Percentiles rank a stretch among this genome's conserved stretches.
phyloP scores from a whole-genome alignment of 495 filamentous ascomycete genomes.

The Talaromyces borbonicus region DNA sequence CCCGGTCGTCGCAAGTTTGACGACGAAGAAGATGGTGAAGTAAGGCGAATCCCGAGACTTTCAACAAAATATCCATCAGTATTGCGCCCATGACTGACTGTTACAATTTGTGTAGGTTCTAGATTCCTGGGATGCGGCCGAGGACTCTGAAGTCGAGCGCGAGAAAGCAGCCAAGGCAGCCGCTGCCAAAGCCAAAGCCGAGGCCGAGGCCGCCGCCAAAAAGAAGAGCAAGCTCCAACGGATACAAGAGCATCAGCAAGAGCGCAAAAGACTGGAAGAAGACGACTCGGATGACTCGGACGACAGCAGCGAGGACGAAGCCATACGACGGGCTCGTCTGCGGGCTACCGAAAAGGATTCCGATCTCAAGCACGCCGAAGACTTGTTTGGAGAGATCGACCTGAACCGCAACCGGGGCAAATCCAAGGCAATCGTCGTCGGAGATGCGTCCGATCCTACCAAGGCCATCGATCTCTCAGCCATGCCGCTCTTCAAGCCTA shows the following conservation, averaged over 20 bases:
- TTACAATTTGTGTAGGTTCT: conserved; percentile 52
- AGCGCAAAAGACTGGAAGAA: conserved; percentile 31
- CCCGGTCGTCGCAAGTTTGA: conserved; percentile 68
- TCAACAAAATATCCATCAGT: background rate
- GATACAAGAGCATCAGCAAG: conserved; percentile 61
- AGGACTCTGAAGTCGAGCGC: conserved; percentile 93
- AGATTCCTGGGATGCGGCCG: conserved; percentile 94
- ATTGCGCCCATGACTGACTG: background rate
- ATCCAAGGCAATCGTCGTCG: conserved; percentile 49
- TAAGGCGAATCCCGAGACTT: conserved; percentile 32
- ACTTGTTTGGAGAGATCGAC: conserved; percentile 76
- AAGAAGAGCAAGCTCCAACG: conserved; percentile 88
- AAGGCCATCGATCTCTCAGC: conserved; percentile 69
- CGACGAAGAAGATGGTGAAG: conserved; percentile 90
- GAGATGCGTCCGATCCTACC: conserved; percentile 59
- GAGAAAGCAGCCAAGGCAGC: conserved; percentile 85
- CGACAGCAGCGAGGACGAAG: conserved; percentile 61
- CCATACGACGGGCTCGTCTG: conserved; percentile 59
- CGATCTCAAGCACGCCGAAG: conserved; percentile 84
- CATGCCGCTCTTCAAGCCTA: conserved; percentile 80
- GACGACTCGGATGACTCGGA: conserved; percentile 47
- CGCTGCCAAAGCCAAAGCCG: conserved; percentile 79
- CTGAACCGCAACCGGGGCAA: conserved; percentile 54
- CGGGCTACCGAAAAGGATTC: conserved; percentile 73
- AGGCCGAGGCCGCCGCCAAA: conserved; percentile 80